Conservation (phyloP, 306 rosid species). For the Chamaecrista fasciculata region DNA sequence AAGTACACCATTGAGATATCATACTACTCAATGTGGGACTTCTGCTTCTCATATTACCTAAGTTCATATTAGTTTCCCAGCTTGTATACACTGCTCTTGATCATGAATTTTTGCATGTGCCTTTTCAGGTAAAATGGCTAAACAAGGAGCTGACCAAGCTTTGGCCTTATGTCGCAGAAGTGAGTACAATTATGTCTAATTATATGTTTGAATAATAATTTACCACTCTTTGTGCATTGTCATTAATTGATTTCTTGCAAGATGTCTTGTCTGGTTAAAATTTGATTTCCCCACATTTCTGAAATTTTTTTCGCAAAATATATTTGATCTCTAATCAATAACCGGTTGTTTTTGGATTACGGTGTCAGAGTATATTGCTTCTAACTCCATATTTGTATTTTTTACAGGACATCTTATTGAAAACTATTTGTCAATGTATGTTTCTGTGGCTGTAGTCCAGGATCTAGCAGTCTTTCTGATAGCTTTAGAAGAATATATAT, state of each 20-base stretch:
- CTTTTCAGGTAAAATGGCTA: conserved; percentile 89
- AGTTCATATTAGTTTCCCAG: conserved; percentile 21
- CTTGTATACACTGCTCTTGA: conserved; percentile 11
- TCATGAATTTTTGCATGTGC: conserved; percentile 32
- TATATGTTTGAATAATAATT: conserved; percentile 19
- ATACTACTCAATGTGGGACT: too few species aligned
- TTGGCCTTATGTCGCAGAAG: conserved; percentile 95
- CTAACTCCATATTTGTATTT: background rate
- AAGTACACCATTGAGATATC: too few species aligned
- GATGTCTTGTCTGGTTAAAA: conserved; percentile 19
- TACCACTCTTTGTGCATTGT: conserved; percentile 14
- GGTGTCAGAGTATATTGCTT: background rate
- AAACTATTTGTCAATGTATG: background rate
- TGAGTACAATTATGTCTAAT: conserved; percentile 40
- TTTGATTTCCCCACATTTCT: conserved; percentile 16
- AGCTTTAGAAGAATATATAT: background rate
- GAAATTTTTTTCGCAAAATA: conserved; percentile 8
- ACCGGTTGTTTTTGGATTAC: conserved; percentile 10
- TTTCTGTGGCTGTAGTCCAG: background rate
- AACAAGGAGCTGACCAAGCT: conserved; percentile 82
- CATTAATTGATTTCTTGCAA: background rate
- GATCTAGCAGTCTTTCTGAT: background rate
- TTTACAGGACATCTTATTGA: background rate
- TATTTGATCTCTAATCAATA: background rate
- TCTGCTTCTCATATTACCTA: too few species aligned